Percentiles rank a stretch among this genome's conserved stretches.
Conservation (phyloP, 495 filamentous ascomycete species). For the Hypoxylon perforatum region DNA sequence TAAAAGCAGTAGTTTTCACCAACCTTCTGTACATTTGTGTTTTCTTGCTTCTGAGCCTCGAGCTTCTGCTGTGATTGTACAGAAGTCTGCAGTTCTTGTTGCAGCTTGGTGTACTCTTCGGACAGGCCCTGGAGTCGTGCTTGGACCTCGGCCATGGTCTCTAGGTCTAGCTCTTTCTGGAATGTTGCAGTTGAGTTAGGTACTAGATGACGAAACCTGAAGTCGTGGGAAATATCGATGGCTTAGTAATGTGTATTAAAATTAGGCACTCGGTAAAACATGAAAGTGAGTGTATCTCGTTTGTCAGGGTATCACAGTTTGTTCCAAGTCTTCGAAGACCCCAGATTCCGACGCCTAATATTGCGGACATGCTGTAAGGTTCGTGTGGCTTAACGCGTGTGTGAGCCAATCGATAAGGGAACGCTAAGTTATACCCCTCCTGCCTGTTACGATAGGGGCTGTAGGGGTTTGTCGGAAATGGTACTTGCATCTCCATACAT, state of each 20-base stretch:
- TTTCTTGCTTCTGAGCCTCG: slow-evolving; percentile 94
- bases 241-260: too few species aligned
- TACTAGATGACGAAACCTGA: too few species aligned
- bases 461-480: background rate
- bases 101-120: slow-evolving; percentile 87
- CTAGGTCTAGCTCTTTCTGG: background rate
- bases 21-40: slow-evolving; percentile 85
- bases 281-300: background rate
- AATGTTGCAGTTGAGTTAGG: too few species aligned
- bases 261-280: too few species aligned
- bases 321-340: background rate
- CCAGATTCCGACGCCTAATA: slow-evolving; percentile 1
- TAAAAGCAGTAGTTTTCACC: slow-evolving; percentile 2
- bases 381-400: slow-evolving; percentile 28
- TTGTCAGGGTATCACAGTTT: background rate
- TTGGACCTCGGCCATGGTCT: slow-evolving; percentile 61
- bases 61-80: slow-evolving; percentile 90
- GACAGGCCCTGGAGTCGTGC: slow-evolving; percentile 79
- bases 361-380: slow-evolving; percentile 7
- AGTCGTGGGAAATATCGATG: too few species aligned
- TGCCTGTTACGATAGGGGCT: slow-evolving; percentile 7
- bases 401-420: slow-evolving; percentile 37
- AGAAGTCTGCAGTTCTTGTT: slow-evolving; percentile 81
- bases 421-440: slow-evolving; percentile 30
- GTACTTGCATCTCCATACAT: slow-evolving; percentile 7